Evolutionary conservation across 2,329 filamentous ascomycete species (phyloP).

Genomic region (Plectosphaerella sp.): DNA sequence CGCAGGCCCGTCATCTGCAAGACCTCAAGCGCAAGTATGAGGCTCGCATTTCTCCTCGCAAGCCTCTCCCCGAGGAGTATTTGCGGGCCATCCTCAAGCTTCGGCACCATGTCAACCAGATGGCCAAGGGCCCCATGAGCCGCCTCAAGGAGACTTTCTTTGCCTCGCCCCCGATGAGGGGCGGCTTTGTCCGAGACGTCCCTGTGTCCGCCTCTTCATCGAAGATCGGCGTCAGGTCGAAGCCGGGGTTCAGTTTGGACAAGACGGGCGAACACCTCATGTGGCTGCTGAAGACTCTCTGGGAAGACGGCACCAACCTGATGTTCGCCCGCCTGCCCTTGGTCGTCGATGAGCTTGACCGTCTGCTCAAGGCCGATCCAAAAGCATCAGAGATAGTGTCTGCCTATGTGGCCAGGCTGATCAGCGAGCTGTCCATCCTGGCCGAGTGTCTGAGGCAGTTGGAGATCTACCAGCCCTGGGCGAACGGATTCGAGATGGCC

Average conservation of each 20-base stretch:
- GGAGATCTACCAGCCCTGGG: conserved; percentile 43
- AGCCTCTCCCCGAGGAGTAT: conserved; percentile 33
- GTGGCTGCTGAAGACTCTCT: conserved; percentile 31
- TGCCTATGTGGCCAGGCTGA: conserved; percentile 21
- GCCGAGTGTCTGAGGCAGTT: conserved; percentile 38
- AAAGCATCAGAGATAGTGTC: conserved; percentile 31
- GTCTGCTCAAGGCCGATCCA: conserved; percentile 32
- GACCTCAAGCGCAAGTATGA: conserved; percentile 19
- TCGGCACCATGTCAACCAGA: conserved; percentile 26
- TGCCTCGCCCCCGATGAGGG: conserved; percentile 36
- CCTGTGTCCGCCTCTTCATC: background rate
- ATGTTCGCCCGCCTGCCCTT: conserved; percentile 26
- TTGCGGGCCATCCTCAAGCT: conserved; percentile 34
- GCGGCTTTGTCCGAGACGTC: conserved; percentile 20
- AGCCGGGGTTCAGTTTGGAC: conserved; percentile 13
- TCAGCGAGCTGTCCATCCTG: conserved; percentile 41
- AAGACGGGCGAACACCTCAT: conserved; percentile 19
- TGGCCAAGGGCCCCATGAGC: conserved; percentile 22
- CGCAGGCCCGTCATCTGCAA: conserved; percentile 19
- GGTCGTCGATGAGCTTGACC: conserved; percentile 43
- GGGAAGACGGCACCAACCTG: conserved; percentile 25
- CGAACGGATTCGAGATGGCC: conserved; percentile 28
- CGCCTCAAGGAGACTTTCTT: conserved; percentile 17
- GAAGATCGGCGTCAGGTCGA: conserved; percentile 15
- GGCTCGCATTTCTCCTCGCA: conserved; percentile 20